These are phyloP conservation scores for Pistacia integerrima DNA, from an alignment of 345 rosid genomes.

Conservation along the genomic window DNA sequence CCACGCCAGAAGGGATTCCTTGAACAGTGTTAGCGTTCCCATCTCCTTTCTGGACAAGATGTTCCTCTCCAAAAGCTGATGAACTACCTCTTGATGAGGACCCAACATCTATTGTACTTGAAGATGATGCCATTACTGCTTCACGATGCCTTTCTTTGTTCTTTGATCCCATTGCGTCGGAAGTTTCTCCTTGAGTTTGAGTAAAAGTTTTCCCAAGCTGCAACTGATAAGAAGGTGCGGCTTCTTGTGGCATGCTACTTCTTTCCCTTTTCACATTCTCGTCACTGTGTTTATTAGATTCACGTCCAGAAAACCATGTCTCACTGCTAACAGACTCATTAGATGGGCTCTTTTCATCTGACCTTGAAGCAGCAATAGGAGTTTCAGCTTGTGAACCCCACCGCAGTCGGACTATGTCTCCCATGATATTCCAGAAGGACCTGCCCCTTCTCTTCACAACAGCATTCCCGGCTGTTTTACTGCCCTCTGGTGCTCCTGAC, in stretches of 20 bases:
- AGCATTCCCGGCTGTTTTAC: slow-evolving; percentile 36
- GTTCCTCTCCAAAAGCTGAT: slow-evolving; percentile 43
- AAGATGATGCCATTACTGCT: slow-evolving; percentile 34
- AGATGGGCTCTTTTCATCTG: slow-evolving; percentile 60
- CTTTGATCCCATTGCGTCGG: slow-evolving; percentile 28
- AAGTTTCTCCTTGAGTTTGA: slow-evolving; percentile 39
- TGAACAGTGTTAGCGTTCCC: slow-evolving; percentile 28
- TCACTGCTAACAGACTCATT: slow-evolving; percentile 65
- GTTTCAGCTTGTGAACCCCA: slow-evolving; percentile 73
- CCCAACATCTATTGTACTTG: slow-evolving; percentile 41
- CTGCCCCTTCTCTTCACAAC: slow-evolving; percentile 60
- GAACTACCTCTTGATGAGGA: slow-evolving; percentile 37
- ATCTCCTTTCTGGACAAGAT: slow-evolving; percentile 33
- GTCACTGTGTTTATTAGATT: slow-evolving; percentile 61
- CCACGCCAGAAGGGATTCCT: slow-evolving; percentile 35
- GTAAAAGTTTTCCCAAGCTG: slow-evolving; percentile 37
- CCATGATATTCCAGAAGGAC: slow-evolving; percentile 78
- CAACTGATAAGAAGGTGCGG: slow-evolving; percentile 35
- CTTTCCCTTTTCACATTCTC: slow-evolving; percentile 47
- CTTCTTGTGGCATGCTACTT: slow-evolving; percentile 39
- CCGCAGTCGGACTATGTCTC: slow-evolving; percentile 60
- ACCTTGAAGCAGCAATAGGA: slow-evolving; percentile 47
- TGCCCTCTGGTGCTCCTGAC: slow-evolving; percentile 43
- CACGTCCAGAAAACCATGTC: slow-evolving; percentile 88
- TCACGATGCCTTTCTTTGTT: slow-evolving; percentile 37